Evolutionary conservation across 2,329 filamentous ascomycete species (phyloP), one percentile per base, ranked within the genome.

Genomic region (Bipolaris gigantea): DNA sequence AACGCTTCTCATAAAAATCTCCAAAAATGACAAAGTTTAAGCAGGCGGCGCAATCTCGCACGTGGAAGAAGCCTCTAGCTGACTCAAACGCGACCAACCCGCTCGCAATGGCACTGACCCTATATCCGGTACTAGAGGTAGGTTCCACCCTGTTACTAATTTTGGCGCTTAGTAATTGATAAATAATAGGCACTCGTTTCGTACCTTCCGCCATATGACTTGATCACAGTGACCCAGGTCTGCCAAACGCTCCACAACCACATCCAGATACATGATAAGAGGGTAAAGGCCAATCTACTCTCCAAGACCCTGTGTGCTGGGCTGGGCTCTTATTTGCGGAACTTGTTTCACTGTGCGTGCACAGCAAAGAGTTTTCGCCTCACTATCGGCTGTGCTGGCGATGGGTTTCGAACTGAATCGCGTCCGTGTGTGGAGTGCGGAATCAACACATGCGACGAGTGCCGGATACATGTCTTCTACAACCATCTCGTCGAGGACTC

Each of bases 381-480:
- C 13, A 25, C 15, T 5, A 41, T 38, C 15, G 25, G 39, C 16
- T 59, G 55, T 33, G 25, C 34, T 11, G 33, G 50, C 30, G 16
- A 30, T 41, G 58, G 53, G 8, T 49, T 44, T 30, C 16, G 39
- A 19, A 34, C 57, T 4, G 48, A 62, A 38, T 62, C 59, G 13
- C 46, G 46, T 3, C 63, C 65, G 5, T 70, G 67, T 39, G 27
- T 43, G 1, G 40, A 43, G 9, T 70, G 67, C 35, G 55, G 53
- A 5, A 41, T 57, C 23, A 69, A 56, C 33, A 70, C 67, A 8
- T 70, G 67, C 47, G 52, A 70, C 19, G 67, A 70, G 34, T 70
- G 67, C 33, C 63, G 67, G 1, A 62, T 67, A 39, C 67, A 69
- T 36, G 63, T 64, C 42, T 55, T 62, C n/a, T 70, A 68, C 48